Percentiles rank a stretch among this genome's conserved stretches.
Conservation (phyloP, 2,329 filamentous ascomycete genomes). For the Microdochium bolleyi region DNA sequence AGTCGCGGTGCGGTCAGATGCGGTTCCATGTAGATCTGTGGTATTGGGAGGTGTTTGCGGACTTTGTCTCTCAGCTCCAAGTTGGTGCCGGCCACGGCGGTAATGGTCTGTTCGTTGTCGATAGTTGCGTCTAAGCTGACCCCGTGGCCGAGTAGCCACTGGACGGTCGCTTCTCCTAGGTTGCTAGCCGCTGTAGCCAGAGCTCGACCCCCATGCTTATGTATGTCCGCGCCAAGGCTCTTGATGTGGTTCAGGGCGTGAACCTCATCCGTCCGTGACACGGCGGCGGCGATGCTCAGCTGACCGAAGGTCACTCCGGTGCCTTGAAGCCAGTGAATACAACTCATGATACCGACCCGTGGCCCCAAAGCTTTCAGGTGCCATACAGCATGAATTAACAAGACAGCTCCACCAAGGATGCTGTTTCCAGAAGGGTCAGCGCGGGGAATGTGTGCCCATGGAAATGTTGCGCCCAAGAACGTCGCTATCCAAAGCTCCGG, state of each 20-base stretch:
- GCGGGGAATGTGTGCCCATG: not conserved
- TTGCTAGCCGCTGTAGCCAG: not conserved
- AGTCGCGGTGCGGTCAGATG: too few relatives aligned
- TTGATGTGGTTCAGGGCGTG: not conserved
- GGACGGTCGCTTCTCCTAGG: not conserved
- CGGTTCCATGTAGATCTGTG: too few relatives aligned
- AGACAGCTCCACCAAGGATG: not conserved
- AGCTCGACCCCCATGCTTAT: not conserved
- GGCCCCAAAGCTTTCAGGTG: not conserved
- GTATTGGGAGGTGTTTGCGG: not conserved
- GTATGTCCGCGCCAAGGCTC: not conserved
- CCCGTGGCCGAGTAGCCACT: not conserved
- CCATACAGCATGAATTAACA: not conserved
- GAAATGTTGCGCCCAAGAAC: not conserved
- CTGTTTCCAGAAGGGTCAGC: not conserved
- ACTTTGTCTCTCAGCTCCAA: not conserved
- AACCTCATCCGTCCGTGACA: not conserved
- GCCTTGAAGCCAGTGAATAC: not conserved
- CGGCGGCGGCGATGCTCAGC: not conserved
- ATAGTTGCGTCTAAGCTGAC: not conserved
- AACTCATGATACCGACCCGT: not conserved
- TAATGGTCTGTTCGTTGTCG: not conserved
- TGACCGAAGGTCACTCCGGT: not conserved
- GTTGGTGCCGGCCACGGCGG: too few relatives aligned
- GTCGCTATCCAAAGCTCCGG: not conserved